Evolutionary conservation across 2,329 filamentous ascomycete species (phyloP).

Genomic region (Microcera coccophila): DNA sequence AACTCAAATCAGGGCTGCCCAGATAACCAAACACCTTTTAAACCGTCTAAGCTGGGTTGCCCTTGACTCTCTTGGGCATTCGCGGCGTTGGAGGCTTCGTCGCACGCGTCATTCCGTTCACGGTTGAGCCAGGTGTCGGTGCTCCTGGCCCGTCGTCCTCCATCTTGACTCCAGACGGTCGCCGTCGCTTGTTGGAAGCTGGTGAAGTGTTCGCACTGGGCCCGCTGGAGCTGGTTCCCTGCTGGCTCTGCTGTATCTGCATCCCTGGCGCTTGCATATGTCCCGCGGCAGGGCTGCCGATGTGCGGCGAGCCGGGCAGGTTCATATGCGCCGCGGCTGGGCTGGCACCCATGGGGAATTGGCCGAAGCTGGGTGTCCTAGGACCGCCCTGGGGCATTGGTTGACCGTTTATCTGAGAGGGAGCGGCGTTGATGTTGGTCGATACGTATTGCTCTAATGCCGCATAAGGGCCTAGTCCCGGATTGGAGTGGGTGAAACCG

Average conservation of each 20-base stretch:
- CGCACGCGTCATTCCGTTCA: conserved; percentile 50
- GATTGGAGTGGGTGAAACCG: conserved; percentile 52
- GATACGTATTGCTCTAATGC: conserved; percentile 59
- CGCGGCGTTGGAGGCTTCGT: conserved; percentile 57
- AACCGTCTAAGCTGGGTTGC: conserved; percentile 39
- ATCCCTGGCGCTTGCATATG: conserved; percentile 63
- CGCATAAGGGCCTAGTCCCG: conserved; percentile 51
- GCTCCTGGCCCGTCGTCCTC: conserved; percentile 52
- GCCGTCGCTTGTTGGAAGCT: conserved; percentile 55
- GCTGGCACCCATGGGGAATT: conserved; percentile 58
- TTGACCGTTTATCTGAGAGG: conserved; percentile 46
- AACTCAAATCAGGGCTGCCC: no score
- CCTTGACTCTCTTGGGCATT: conserved; percentile 54
- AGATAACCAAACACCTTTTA: no score
- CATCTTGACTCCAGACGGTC: conserved; percentile 54
- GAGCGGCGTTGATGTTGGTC: conserved; percentile 40
- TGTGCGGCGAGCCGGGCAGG: conserved; percentile 59
- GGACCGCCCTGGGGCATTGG: conserved; percentile 43
- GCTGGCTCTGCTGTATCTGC: conserved; percentile 65
- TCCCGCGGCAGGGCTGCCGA: conserved; percentile 58
- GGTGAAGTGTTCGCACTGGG: conserved; percentile 66
- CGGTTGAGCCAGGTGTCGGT: conserved; percentile 47
- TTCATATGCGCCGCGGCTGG: conserved; percentile 58
- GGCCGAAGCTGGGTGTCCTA: conserved; percentile 52
- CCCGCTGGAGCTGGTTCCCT: conserved; percentile 62